These are phyloP conservation scores for Leptoxyphium fumago DNA, from an alignment of 2,329 filamentous ascomycete species.

Conservation along the genomic window DNA sequence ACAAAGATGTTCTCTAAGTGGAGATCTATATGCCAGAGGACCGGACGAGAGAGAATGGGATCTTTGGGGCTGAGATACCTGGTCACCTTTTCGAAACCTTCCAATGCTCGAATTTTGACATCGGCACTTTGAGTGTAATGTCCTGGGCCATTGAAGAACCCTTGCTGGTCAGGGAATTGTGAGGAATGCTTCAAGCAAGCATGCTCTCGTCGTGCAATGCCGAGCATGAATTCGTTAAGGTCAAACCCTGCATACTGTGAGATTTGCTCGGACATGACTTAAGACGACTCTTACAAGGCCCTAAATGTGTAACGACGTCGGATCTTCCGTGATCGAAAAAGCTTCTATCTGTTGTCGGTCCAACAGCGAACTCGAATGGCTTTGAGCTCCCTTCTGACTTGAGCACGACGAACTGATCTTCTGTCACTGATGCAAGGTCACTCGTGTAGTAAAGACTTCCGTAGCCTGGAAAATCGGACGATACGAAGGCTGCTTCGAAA, in stretches of 20 bases:
- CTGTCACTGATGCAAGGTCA: constrained; percentile 1
- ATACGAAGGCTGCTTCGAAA: constrained; percentile 1
- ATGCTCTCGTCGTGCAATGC: constrained; percentile 2
- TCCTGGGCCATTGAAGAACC: constrained; percentile 4
- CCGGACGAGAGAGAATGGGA: neutral
- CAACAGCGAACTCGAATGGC: neutral
- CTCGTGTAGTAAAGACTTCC: constrained; percentile 3
- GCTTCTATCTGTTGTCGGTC: constrained; percentile 3
- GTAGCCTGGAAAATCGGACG: neutral
- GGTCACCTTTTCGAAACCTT: constrained; percentile 1
- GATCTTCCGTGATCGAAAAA: constrained; percentile 3
- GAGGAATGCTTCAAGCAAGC: constrained; percentile 3
- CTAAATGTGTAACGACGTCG: constrained; percentile 2
- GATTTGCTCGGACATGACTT: neutral
- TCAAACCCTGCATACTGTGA: neutral
- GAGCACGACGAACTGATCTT: neutral
- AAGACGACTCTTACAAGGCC: constrained; percentile 12
- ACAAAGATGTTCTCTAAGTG: constrained; percentile 22
- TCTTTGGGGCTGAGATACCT: constrained; percentile 2
- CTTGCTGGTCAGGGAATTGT: constrained; percentile 3
- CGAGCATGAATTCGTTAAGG: constrained; percentile 3
- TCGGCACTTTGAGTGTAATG: constrained; percentile 2
- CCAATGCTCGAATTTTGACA: constrained; percentile 1
- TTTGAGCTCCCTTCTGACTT: neutral
- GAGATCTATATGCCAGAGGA: constrained; percentile 16